A percentile compares a stretch with the other conserved stretches of the same genome.
Conservation (phyloP, 768 basidiomycete genomes). For the Termitomyces sp. region DNA sequence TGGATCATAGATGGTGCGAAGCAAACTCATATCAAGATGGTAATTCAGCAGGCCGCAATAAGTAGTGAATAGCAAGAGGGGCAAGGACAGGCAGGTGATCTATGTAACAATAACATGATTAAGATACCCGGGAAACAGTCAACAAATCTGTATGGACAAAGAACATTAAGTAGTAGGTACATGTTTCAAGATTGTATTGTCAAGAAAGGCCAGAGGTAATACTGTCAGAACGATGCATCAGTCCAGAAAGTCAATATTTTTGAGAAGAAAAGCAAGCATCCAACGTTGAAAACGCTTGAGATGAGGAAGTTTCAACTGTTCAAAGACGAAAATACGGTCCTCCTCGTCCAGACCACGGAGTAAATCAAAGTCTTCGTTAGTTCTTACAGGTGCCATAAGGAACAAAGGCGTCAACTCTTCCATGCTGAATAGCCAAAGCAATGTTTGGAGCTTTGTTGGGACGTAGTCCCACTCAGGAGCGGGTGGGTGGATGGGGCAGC, state of each 20-base stretch:
- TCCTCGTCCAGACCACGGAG: neutral
- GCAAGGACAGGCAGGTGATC: neutral
- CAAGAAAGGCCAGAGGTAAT: too few species aligned
- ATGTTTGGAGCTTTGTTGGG: neutral
- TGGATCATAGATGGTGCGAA: neutral
- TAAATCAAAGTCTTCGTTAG: neutral
- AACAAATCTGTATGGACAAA: neutral
- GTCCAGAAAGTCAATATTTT: neutral
- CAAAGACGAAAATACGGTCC: neutral
- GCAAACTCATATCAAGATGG: neutral
- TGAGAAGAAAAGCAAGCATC: neutral
- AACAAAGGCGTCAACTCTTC: neutral
- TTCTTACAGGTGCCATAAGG: neutral
- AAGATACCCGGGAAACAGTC: neutral
- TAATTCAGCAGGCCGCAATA: neutral
- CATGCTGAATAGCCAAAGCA: neutral
- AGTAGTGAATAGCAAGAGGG: neutral
- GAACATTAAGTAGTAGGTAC: too few species aligned
- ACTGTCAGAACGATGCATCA: too few species aligned
- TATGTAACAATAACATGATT: neutral
- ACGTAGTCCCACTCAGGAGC: neutral
- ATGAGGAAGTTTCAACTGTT: neutral
- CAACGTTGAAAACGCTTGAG: neutral
- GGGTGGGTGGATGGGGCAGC: neutral
- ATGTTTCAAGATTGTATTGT: too few species aligned